Percentiles rank a stretch among this genome's conserved stretches.
Conservation (phyloP, 306 rosid genomes). For the Cotoneaster glaucophyllus region DNA sequence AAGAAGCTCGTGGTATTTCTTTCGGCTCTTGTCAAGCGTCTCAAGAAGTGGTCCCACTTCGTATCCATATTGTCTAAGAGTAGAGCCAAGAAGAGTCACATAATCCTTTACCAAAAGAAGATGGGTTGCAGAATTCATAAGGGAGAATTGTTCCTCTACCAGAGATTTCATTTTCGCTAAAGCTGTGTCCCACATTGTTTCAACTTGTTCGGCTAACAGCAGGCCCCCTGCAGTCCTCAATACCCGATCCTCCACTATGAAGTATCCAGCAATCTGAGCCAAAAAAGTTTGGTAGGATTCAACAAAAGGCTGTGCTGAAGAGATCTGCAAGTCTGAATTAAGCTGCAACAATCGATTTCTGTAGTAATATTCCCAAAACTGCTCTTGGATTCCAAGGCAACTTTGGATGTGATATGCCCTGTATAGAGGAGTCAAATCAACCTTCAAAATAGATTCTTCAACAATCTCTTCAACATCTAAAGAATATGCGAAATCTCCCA, state of each 20-base stretch:
- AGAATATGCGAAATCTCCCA: constrained; percentile 39
- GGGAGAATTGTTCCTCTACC: constrained; percentile 66
- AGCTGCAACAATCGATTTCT: constrained; percentile 78
- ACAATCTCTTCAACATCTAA: constrained; percentile 70
- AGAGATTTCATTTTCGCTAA: constrained; percentile 53
- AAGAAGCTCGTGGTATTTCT: constrained; percentile 75
- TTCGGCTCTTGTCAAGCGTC: constrained; percentile 47
- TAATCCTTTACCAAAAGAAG: constrained; percentile 92
- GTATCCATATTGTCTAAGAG: constrained; percentile 78
- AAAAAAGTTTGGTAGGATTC: constrained; percentile 73
- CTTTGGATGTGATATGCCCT: constrained; percentile 88
- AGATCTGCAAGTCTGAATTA: constrained; percentile 76
- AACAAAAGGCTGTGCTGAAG: constrained; percentile 68
- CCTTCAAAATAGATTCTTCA: constrained; percentile 60
- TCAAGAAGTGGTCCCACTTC: constrained; percentile 68
- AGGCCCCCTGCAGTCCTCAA: constrained; percentile 73
- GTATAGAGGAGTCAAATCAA: constrained; percentile 82
- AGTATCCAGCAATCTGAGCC: constrained; percentile 87
- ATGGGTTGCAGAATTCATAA: constrained; percentile 65
- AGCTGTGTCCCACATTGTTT: constrained; percentile 84
- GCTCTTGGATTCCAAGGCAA: constrained; percentile 72
- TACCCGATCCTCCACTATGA: constrained; percentile 87
- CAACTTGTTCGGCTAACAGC: constrained; percentile 58
- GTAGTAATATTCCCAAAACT: constrained; percentile 79
- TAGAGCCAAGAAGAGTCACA: constrained; percentile 68